phyloP scores from a whole-genome alignment of 2,329 filamentous ascomycete genomes.

The Fusarium continuum region DNA sequence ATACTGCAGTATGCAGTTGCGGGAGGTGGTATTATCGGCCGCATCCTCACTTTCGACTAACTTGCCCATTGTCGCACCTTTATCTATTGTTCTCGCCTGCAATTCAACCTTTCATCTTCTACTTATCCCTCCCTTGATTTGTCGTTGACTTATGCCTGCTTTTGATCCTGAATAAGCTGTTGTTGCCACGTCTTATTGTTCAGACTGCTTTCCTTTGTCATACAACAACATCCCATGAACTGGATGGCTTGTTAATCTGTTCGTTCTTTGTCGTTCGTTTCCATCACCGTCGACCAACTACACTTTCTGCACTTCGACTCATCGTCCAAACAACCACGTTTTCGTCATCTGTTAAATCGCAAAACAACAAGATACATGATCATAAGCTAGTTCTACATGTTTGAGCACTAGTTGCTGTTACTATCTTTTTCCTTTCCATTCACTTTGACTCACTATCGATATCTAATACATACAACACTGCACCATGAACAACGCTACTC shows the following conservation, averaged over 20 bases:
- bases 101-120: slow-evolving; percentile 5
- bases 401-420: slow-evolving; percentile 14
- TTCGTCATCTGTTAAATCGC: slow-evolving; percentile 2
- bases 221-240: slow-evolving; percentile 15
- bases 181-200: slow-evolving; percentile 18
- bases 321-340: not conserved
- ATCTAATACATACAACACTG: slow-evolving; percentile 10
- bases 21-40: slow-evolving; percentile 26
- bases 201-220: slow-evolving; percentile 40
- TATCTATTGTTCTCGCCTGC: slow-evolving; percentile 17
- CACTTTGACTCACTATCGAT: not conserved
- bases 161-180: slow-evolving; percentile 12
- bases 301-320: not conserved
- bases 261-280: slow-evolving; percentile 27
- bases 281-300: slow-evolving; percentile 7
- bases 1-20: slow-evolving; percentile 15
- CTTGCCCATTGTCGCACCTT: slow-evolving; percentile 12
- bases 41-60: slow-evolving; percentile 21
- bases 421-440: not conserved
- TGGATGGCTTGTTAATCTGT: slow-evolving; percentile 3
- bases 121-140: not conserved
- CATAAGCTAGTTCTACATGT: slow-evolving; percentile 15
- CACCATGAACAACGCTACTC: slow-evolving; percentile 29
- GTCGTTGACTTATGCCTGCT: slow-evolving; percentile 7
- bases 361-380: slow-evolving; percentile 20